These are phyloP conservation scores for Lepiota brunneoincarnata DNA, from an alignment of 768 basidiomycete species.

Conservation along the genomic window DNA sequence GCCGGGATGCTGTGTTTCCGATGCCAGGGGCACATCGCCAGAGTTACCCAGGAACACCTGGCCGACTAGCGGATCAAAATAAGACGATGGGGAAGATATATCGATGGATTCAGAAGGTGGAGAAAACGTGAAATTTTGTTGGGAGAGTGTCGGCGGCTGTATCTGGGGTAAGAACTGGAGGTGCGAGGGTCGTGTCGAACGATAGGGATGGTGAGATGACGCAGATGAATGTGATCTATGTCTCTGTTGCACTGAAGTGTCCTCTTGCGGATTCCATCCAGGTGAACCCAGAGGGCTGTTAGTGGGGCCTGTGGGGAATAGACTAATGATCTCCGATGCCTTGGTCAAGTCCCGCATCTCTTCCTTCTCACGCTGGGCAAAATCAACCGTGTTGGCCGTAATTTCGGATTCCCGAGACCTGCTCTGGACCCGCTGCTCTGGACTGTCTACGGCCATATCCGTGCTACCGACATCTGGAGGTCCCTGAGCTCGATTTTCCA, in stretches of 20 bases:
- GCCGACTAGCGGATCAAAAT: slow-evolving; percentile 56
- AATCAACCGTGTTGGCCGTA: slow-evolving; percentile 67
- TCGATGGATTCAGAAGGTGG: slow-evolving; percentile 18
- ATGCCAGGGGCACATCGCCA: slow-evolving; percentile 66
- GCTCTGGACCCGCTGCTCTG: slow-evolving; percentile 4
- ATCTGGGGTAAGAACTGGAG: slow-evolving; percentile 14
- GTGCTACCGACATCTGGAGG: slow-evolving; percentile 17
- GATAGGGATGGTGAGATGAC: slow-evolving; percentile 6
- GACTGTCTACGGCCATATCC: slow-evolving; percentile 23
- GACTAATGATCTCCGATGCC: slow-evolving; percentile 72
- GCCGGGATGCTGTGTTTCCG: slow-evolving; percentile 17
- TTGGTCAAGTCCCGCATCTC: slow-evolving; percentile 89
- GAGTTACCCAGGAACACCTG: slow-evolving; percentile 83
- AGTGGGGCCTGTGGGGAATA: slow-evolving; percentile 25
- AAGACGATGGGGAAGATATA: slow-evolving; percentile 31
- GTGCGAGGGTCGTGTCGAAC: slow-evolving; percentile 10
- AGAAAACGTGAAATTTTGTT: slow-evolving; percentile 5
- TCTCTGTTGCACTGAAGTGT: neutral
- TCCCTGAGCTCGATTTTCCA: slow-evolving; percentile 19
- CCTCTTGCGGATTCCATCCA: neutral
- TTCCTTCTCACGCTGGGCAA: slow-evolving; percentile 80
- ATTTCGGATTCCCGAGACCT: slow-evolving; percentile 3
- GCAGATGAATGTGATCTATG: slow-evolving; percentile 6
- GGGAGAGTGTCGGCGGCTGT: slow-evolving; percentile 8
- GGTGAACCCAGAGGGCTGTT: neutral